Evolutionary conservation across 2,329 filamentous ascomycete genomes (phyloP), one percentile per base, ranked within the genome.

Genomic region (Chaetomiaceae sp.): DNA sequence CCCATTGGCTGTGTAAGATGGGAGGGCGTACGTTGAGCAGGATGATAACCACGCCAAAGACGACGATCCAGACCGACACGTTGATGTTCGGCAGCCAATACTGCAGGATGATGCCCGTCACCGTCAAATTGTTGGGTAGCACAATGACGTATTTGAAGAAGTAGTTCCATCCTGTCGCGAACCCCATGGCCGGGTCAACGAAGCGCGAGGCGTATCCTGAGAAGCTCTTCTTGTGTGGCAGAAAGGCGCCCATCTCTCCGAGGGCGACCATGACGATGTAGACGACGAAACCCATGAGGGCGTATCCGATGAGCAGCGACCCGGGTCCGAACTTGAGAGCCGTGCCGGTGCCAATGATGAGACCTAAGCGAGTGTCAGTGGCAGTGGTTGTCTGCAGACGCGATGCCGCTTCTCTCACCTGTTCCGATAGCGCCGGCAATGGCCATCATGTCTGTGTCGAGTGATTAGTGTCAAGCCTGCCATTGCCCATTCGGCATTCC

Each of bases 231-330:
- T 78, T 73, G 51, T 81, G 68, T 14, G 83, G 83, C 27, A 86
- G 66, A 78, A 78, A 85, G 35, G 82, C 75, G 20, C 81, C 82
- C 81, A 86, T 86, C 61, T 86, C 83, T 44, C 81, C 82, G n/a
- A 86, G 74, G 38, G 78, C 79, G 47, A 78, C 78, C 81, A 85
- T 84, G 53, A 86, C 81, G 20, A 84, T 66, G 65, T 81, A 86
- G 52, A 66, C 60, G 50, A 85, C 79, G 51, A 62, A 53, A 34
- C 60, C 72, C 59, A 77, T 58, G 61, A 77, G 34, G 13, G 66
- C 42, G 46, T 73, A 74, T 5, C 66, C 66, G 42, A 74, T 66
- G 0, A 73, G 54, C 2, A 71, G 58, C 9, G 65, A 63, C 0
- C 60, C 70, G 3, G 70, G 70, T 1, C 78, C 77, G 40, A 74